phyloP scores from a whole-genome alignment of 768 basidiomycete genomes.

The Artomyces pyxidatus region DNA sequence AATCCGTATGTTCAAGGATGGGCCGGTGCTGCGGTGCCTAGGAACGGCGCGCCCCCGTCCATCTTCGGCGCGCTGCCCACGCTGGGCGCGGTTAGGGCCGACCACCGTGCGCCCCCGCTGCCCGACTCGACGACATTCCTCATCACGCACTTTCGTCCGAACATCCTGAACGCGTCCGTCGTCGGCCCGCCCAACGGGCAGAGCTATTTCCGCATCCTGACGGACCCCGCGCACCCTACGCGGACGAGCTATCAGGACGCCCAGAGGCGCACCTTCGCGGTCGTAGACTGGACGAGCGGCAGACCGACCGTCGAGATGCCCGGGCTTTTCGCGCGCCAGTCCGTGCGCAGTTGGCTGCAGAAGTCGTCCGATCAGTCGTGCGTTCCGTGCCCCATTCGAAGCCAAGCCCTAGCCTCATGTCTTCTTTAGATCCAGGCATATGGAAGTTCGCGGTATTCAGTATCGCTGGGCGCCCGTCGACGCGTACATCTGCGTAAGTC shows the following conservation, averaged over 20 bases:
- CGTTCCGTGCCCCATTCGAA: too few relatives aligned
- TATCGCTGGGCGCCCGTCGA: constrained; percentile 15
- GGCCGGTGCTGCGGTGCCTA: constrained; percentile 1
- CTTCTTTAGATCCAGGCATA: constrained; percentile 7
- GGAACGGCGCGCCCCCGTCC: constrained; percentile 2
- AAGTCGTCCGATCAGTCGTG: constrained; percentile 5
- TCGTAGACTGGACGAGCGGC: constrained; percentile 7
- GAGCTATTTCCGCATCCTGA: constrained; percentile 8
- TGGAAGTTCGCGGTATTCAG: constrained; percentile 13
- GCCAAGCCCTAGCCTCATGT: not conserved
- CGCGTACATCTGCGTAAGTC: constrained; percentile 12
- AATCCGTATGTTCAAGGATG: constrained; percentile 17
- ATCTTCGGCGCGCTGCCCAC: constrained; percentile 16
- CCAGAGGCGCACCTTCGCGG: constrained; percentile 11
- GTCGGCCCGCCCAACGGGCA: constrained; percentile 9
- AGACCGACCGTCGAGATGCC: constrained; percentile 12
- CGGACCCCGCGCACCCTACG: constrained; percentile 8
- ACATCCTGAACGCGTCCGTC: constrained; percentile 15
- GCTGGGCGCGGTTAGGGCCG: not conserved
- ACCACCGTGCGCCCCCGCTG: not conserved
- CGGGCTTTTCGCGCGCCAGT: constrained; percentile 9
- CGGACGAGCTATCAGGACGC: constrained; percentile 10
- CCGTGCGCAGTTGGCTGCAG: constrained; percentile 12
- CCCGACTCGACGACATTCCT: constrained; percentile 3
- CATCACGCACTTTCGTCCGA: constrained; percentile 12